A percentile compares a stretch with the other conserved stretches of the same genome.
phyloP scores from a whole-genome alignment of 768 basidiomycete species.

The Coprinellus micaceus region DNA sequence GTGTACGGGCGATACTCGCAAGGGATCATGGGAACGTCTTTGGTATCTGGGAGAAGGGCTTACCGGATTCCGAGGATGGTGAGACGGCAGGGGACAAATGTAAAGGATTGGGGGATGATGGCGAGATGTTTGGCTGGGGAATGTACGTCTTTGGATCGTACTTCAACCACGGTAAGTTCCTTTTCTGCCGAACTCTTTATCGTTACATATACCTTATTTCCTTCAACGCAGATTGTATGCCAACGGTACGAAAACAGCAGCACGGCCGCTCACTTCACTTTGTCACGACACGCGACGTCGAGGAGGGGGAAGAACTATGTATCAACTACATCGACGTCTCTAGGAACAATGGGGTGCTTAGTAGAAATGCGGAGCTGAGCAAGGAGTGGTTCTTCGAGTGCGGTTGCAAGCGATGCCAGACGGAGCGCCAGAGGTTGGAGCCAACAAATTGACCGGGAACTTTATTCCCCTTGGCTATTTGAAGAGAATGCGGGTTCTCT shows the following conservation, averaged over 20 bases:
- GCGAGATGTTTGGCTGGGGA: conserved; percentile 66
- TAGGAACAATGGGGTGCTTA: conserved; percentile 24
- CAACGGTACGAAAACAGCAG: conserved; percentile 48
- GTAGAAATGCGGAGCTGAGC: conserved; percentile 38
- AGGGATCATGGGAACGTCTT: conserved; percentile 67
- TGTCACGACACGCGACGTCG: conserved; percentile 39
- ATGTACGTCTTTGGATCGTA: conserved; percentile 59
- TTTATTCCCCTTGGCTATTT: too few species aligned
- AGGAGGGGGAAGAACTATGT: conserved; percentile 51
- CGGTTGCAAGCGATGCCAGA: too few species aligned
- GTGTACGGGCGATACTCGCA: conserved; percentile 50
- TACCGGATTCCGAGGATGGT: neutral
- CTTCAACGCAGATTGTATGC: conserved; percentile 57
- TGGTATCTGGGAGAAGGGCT: conserved; percentile 58
- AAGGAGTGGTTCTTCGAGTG: conserved; percentile 59
- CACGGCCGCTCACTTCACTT: conserved; percentile 45
- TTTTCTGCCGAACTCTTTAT: too few species aligned
- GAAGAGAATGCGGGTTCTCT: too few species aligned
- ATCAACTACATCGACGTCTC: conserved; percentile 50
- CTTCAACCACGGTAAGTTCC: conserved; percentile 60
- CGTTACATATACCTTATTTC: too few species aligned
- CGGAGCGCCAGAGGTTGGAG: too few species aligned
- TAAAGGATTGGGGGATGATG: conserved; percentile 33
- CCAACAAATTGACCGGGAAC: too few species aligned
- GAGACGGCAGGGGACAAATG: conserved; percentile 19